Base-by-base conservation (phyloP, 129 eudicot species). In the Smallanthus sonchifolius region DNA sequence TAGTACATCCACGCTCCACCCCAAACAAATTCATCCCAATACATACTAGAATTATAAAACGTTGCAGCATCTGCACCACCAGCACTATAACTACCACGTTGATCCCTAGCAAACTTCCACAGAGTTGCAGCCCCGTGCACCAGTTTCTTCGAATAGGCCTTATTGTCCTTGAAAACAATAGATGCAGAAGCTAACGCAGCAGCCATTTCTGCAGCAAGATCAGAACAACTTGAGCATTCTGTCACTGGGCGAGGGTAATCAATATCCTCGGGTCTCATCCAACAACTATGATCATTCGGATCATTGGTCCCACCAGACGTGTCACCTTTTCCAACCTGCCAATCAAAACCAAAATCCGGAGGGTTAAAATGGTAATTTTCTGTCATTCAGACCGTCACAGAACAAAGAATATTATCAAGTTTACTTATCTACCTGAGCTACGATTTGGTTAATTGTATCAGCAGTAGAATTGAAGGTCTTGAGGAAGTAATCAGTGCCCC, bases 151-250 rank as follows among this genome's bases (percentile, higher is more conserved):
- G 98, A 93, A 73, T 90, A 93, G 5, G 83, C 92, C 75, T 90
- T 93, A 72, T 93, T 86, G 81, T 93, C 98, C 83, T 93, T 90
- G 84, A 93, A 93, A 65, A 93, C 96, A 61, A 93, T 93, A 4
- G 98, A 93, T 2, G 97, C 97, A 0, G 98, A 84, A 63, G 98
- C 96, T 77, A 93, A 79, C 76, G 98, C 92, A 62, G 98, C 98
- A 11, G 98, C 95, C 96, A 93, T 88, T 66, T 93, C 98, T 5
- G 98, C 96, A 37, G 96, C 96, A 70, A 93, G 98, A 73, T 93
- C 96, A 2, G 96, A 90, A 81, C 96, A 93, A 65, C 86, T 72
- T 43, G 74, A 70, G 49, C 98, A 93, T 80, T 75, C 84, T 7
- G 87, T 70, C 38, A 93, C 98, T 0, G 98, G 98, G 15, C 96